Base-by-base conservation (phyloP, 768 basidiomycete species). In the Leccinum boreale region DNA sequence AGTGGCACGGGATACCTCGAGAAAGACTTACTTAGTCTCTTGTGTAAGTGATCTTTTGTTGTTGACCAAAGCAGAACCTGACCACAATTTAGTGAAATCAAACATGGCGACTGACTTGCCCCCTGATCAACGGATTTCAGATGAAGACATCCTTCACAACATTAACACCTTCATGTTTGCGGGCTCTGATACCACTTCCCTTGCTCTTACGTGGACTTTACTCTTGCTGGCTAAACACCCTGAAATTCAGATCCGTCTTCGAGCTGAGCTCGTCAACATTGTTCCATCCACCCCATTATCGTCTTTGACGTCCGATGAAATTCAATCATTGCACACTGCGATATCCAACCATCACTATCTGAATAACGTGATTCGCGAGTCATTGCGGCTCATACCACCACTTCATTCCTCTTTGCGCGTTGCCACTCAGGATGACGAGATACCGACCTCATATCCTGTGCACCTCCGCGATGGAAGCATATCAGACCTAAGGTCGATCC, bases 101-200 rank as follows among this genome's bases (percentile, higher is more conserved):
- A 96, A 95, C 70, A 66, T 84, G 58, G 84, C 90, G 2, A 81
- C 77, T 0, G 89, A 93, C 58, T 75, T 91, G 15, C 79, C 85
- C 31, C 76, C 77, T 0, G 85, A 88, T 50, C 84, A 88, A 60
- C 82, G 86, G 35, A 85, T 96, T 62, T 89, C 92, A 0, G 94
- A 97, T 66, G 85, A 89, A 29, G 94, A 96, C 65, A 86, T 95
- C 52, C 78, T 94, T 11, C 78, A 91, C 66, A 93, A 86, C 58
- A 86, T 95, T 71, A 92, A 90, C 64, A 94, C 92, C 0, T 90
- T 95, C 70, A 85, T 94, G 79, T 92, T 94, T 68, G 92, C 89
- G 21, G 94, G 94, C 4, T 91, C 93, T 12, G 92, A 95, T 65
- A 92, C 92, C 1, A 88, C 88, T 11, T 89, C 90, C 3, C 82